Conservation (phyloP, 108 stramenopile genomes). For the Skeletonema grethae region DNA sequence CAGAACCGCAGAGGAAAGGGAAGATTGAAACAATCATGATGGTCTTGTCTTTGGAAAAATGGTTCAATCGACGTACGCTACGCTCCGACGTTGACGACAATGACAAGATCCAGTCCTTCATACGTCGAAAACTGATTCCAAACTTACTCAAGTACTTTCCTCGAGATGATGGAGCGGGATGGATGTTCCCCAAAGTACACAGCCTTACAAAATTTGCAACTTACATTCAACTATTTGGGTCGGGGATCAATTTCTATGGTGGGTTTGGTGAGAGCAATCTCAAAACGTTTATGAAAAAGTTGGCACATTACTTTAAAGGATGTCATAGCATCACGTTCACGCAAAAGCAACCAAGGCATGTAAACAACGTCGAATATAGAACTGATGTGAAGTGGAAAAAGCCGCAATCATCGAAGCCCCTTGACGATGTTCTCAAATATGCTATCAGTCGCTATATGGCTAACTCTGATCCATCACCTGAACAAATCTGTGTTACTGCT, state of each 20-base stretch:
- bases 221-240: constrained; percentile 4
- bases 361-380: neutral
- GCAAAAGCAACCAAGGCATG: neutral
- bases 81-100: too few species aligned
- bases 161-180: constrained; percentile 2
- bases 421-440: neutral
- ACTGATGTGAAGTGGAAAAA: neutral
- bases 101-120: neutral
- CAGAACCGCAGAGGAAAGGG: too few species aligned
- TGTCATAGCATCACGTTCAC: neutral
- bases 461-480: neutral
- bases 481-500: neutral
- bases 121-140: neutral
- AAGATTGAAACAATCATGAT: too few species aligned
- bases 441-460: neutral
- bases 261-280: constrained; percentile 12
- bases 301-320: neutral
- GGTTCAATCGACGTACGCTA: too few species aligned
- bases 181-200: constrained; percentile 6
- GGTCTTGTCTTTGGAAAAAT: too few species aligned
- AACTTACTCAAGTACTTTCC: constrained; percentile 2
- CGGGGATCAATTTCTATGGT: constrained; percentile 15
- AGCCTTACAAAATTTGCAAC: neutral
- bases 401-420: neutral
- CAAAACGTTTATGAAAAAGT: constrained; percentile 8